phyloP scores from a whole-genome alignment of 306 rosid species.

The Macrotyloma uniflorum region DNA sequence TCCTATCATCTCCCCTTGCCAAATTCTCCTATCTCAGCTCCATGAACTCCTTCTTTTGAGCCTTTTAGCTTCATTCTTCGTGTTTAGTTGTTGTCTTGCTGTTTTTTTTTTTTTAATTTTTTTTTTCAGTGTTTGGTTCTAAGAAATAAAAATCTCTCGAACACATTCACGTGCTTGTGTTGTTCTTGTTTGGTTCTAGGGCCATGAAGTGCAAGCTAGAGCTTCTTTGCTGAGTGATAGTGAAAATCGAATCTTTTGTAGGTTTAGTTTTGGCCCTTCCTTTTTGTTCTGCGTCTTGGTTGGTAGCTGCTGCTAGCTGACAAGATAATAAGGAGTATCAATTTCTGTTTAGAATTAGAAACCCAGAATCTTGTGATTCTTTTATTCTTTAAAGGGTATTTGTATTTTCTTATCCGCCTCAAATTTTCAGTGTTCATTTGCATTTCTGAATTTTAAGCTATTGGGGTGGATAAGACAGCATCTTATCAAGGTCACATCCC shows the following conservation, averaged over 20 bases:
- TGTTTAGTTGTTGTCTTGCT: constrained; percentile 4
- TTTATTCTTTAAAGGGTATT: constrained; percentile 50
- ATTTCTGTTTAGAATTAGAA: constrained; percentile 61
- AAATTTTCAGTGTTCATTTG: constrained; percentile 32
- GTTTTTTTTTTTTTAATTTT: too few relatives aligned
- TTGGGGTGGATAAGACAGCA: constrained; percentile 78
- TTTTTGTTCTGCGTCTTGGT: constrained; percentile 60
- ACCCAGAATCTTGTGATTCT: constrained; percentile 64
- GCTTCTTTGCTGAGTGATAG: constrained; percentile 37
- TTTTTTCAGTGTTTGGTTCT: constrained; percentile 18
- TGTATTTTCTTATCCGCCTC: constrained; percentile 45
- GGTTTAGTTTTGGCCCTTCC: constrained; percentile 52
- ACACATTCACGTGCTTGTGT: constrained; percentile 47
- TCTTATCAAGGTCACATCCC: constrained; percentile 49
- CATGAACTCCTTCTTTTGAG: constrained; percentile 41
- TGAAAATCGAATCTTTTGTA: constrained; percentile 61
- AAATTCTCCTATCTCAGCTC: constrained; percentile 46
- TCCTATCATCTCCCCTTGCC: constrained; percentile 41
- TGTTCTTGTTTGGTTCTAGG: constrained; percentile 44
- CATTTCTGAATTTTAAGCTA: constrained; percentile 55
- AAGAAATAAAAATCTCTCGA: neutral
- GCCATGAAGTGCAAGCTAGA: constrained; percentile 40
- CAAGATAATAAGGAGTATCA: constrained; percentile 56
- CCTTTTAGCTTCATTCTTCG: constrained; percentile 33
- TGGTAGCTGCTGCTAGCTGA: constrained; percentile 69